Evolutionary conservation across 805 yeast genomes (phyloP).

Genomic region (Saccharomycopsis guyanensis): DNA sequence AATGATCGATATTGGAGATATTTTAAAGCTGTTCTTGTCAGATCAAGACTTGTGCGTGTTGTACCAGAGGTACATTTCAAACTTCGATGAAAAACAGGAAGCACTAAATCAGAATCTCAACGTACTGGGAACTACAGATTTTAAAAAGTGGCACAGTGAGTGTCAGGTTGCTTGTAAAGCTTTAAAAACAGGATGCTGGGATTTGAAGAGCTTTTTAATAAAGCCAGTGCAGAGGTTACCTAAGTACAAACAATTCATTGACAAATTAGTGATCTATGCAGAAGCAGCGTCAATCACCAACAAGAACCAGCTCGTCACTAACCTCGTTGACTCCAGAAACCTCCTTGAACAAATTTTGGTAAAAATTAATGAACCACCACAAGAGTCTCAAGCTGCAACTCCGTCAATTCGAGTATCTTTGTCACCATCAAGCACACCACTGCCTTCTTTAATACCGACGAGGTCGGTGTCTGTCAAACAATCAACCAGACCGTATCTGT

Average conservation of each 20-base stretch:
- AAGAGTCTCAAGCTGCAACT: background rate
- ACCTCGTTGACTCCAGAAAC: background rate
- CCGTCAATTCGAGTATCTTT: background rate
- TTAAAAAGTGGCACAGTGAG: slow-evolving; percentile 29
- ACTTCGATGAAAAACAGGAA: slow-evolving; percentile 21
- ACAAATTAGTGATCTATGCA: slow-evolving; percentile 4
- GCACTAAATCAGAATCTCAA: slow-evolving; percentile 26
- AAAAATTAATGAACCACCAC: background rate
- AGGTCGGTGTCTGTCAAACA: too few relatives aligned
- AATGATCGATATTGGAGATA: background rate
- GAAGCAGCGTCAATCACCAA: background rate
- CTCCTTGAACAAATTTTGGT: background rate
- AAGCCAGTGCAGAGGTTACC: slow-evolving; percentile 40
- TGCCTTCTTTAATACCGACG: background rate
- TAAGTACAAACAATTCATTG: slow-evolving; percentile 27
- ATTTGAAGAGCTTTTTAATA: slow-evolving; percentile 33
- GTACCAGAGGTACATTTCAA: slow-evolving; percentile 28
- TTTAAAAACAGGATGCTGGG: slow-evolving; percentile 30
- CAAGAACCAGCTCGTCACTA: background rate
- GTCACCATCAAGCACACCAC: background rate
- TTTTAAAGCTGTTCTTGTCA: slow-evolving; percentile 1
- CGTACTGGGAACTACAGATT: slow-evolving; percentile 23
- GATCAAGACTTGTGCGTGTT: slow-evolving; percentile 27
- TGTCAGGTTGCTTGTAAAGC: slow-evolving; percentile 25
- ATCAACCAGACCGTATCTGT: slow-evolving; percentile 1